Base-by-base conservation (phyloP, 176 grass and related monocot species). In the Puya raimondii region DNA sequence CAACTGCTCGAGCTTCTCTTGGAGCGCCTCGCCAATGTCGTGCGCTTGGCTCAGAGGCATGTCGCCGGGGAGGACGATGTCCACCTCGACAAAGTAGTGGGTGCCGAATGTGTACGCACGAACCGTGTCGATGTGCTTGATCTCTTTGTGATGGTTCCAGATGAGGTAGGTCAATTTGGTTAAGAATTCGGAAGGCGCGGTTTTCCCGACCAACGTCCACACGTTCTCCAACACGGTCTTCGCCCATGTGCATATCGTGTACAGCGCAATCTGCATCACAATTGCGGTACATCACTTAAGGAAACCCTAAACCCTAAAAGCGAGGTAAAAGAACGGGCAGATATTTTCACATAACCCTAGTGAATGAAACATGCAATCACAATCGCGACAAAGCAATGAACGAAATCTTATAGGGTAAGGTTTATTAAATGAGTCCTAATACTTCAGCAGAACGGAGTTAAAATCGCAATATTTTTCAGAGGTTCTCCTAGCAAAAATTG, bases 141-240 rank as follows among this genome's bases (percentile, higher is more conserved):
- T 95, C 82, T 79, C 71, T 74, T 77, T 69, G 2, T 87, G 63
- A 79, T 95, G 91, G 67, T 95, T 95, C 91, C 91, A 95, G 49
- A 95, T 87, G n/a, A 95, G 76, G 63, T 95, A 95, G 0, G 91
- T 95, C 54, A 95, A 73, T 80, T 95, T 95, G 11, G 91, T 95
- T 70, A 95, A 70, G 81, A 85, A 95, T 2, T 90, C 91, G 1
- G 81, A 78, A 9, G 91, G 91, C 10, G 91, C 91, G 9, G 91
- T 85, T 82, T 74, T 80, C 20, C 91, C 86, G 0, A 95, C 85
- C 23, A 95, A 74, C 5, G 91, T 85, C 51, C 75, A 73, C 53
- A 95, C 91, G 51, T 95, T 95, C 82, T 95, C 91, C 64, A 95
- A 25, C 47, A 95, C 91, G 0, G 91, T 95, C 80, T 71, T 68